phyloP scores from a whole-genome alignment of 345 rosid genomes.

The Eucalyptus pumila region DNA sequence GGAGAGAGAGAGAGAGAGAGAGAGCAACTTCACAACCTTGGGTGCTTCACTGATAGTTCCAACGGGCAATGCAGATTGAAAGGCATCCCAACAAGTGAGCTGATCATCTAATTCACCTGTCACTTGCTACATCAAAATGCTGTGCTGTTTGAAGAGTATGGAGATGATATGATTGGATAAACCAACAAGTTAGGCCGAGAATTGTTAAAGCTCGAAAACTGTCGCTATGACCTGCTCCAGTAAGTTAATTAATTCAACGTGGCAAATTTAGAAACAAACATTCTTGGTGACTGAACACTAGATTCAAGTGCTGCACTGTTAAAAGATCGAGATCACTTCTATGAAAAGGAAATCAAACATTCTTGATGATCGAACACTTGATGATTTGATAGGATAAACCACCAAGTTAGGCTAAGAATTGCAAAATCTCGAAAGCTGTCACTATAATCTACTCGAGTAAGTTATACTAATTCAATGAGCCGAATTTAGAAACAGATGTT shows the following conservation, averaged over 20 bases:
- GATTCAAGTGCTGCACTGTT: background rate
- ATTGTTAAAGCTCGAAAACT: background rate
- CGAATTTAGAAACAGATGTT: too few relatives aligned
- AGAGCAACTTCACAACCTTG: conserved; percentile 27
- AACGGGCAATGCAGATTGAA: conserved; percentile 77
- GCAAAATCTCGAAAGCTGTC: too few relatives aligned
- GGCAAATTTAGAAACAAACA: background rate
- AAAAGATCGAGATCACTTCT: background rate
- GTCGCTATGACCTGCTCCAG: background rate
- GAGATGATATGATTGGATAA: background rate
- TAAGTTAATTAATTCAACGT: background rate
- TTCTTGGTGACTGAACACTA: background rate
- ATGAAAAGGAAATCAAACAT: background rate
- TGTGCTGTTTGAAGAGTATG: background rate
- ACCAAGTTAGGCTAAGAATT: too few relatives aligned
- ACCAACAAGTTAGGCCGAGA: background rate
- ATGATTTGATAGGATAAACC: too few relatives aligned
- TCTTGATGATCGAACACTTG: too few relatives aligned
- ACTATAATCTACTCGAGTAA: too few relatives aligned
- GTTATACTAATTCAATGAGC: too few relatives aligned
- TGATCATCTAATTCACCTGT: conserved; percentile 67
- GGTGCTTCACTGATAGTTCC: conserved; percentile 95
- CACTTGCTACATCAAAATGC: conserved; percentile 25
- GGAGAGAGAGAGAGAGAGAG: too few relatives aligned
- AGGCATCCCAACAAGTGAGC: conserved; percentile 70